phyloP scores from a whole-genome alignment of 805 yeast species.

The Suhomyces faveliae region DNA sequence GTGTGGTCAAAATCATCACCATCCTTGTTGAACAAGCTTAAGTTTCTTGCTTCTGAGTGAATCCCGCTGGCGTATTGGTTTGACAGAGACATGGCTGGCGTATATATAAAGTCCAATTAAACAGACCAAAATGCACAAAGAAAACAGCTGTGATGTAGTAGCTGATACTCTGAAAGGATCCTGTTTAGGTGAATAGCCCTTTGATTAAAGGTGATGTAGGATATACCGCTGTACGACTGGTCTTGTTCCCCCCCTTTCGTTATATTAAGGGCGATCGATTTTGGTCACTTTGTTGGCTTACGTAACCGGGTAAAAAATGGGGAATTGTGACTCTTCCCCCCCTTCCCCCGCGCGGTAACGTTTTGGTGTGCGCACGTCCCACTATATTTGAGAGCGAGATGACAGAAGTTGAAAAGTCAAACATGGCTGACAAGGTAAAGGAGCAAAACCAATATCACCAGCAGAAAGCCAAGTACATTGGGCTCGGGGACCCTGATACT shows the following conservation, averaged over 20 bases:
- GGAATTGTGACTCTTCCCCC: background rate
- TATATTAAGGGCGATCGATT: background rate
- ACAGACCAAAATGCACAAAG: background rate
- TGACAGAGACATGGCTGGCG: background rate
- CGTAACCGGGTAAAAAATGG: background rate
- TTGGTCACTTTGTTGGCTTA: background rate
- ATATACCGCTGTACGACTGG: background rate
- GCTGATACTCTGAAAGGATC: background rate
- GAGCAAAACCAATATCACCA: conserved; percentile 57
- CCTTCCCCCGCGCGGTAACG: background rate
- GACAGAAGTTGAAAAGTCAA: background rate
- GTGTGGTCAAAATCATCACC: background rate
- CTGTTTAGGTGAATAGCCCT: background rate
- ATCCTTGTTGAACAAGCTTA: background rate
- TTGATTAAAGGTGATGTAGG: background rate
- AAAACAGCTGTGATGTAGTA: background rate
- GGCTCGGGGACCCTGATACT: conserved; percentile 75
- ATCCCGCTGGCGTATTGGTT: background rate
- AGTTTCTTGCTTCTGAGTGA: background rate
- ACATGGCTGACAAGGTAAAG: conserved; percentile 63
- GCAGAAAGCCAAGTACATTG: conserved; percentile 62
- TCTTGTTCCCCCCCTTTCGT: background rate
- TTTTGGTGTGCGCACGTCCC: background rate
- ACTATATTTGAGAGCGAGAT: background rate
- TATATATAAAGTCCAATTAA: background rate